A percentile compares a stretch with the other conserved stretches of the same genome.
Conservation (phyloP, 2,329 filamentous ascomycete genomes). For the Rutstroemia sp. region DNA sequence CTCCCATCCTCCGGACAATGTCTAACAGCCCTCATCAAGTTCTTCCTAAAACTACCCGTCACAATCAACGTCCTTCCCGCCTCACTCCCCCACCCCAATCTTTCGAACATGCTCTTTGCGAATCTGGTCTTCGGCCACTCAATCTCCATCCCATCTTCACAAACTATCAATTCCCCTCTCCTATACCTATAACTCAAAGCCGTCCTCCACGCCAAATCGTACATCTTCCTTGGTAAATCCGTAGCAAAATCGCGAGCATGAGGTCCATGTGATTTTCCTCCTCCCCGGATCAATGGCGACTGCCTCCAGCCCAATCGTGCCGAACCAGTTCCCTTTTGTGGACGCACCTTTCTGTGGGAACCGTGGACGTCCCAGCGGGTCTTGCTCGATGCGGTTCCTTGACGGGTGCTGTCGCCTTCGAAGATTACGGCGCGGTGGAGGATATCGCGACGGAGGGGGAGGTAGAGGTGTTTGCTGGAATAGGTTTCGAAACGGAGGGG, state of each 20-base stretch:
- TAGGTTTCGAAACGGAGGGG: constrained; percentile 72
- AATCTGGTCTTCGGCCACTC: constrained; percentile 43
- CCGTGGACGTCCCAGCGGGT: constrained; percentile 78
- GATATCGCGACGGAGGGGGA: constrained; percentile 84
- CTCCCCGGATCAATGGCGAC: constrained; percentile 73
- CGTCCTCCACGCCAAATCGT: constrained; percentile 92
- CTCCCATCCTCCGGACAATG: constrained; percentile 58
- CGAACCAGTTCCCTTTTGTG: constrained; percentile 78
- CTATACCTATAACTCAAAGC: constrained; percentile 88
- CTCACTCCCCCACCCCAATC: constrained; percentile 56
- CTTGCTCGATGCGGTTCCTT: constrained; percentile 79
- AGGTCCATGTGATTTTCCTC: constrained; percentile 85
- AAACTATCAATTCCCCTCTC: constrained; percentile 77
- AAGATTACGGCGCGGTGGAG: constrained; percentile 87
- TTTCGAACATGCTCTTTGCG: constrained; percentile 59
- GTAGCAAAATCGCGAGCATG: constrained; percentile 87
- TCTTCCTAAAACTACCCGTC: constrained; percentile 51
- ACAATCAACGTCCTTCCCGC: constrained; percentile 70
- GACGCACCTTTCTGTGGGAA: constrained; percentile 71
- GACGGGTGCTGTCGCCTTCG: constrained; percentile 82
- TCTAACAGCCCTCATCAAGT: constrained; percentile 57
- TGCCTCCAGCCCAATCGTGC: constrained; percentile 78
- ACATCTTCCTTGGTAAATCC: constrained; percentile 76
- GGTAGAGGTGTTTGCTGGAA: constrained; percentile 72
- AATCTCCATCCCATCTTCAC: constrained; percentile 71